These are phyloP conservation scores for Leccinum aurantiacum DNA, from an alignment of 768 basidiomycete genomes.

Conservation along the genomic window DNA sequence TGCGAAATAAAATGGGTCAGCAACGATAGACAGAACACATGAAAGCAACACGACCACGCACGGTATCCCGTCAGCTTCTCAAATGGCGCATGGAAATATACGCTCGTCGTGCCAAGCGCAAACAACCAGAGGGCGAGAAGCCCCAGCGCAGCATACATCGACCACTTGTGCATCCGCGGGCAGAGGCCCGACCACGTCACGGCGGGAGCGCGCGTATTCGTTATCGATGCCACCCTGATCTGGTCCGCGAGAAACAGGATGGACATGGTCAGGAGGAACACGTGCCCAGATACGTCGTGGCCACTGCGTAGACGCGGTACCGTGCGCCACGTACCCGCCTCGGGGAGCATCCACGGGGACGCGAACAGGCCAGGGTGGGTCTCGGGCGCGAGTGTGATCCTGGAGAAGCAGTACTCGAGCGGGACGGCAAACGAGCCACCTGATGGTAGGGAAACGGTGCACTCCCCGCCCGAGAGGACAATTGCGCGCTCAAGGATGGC, in stretches of 20 bases:
- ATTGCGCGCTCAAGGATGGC: conserved; percentile 67
- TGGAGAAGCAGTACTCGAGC: conserved; percentile 53
- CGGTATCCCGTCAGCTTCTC: conserved; percentile 88
- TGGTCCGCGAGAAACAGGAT: conserved; percentile 79
- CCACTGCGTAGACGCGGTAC: conserved; percentile 72
- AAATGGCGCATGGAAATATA: conserved; percentile 87
- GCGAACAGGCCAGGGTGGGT: conserved; percentile 68
- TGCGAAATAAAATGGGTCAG: conserved; percentile 4
- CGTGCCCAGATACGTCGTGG: conserved; percentile 92
- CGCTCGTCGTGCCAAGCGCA: conserved; percentile 74
- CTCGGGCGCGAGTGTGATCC: conserved; percentile 49
- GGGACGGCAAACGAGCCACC: conserved; percentile 57
- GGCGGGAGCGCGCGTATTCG: conserved; percentile 28
- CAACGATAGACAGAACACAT: conserved; percentile 16
- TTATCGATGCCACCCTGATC: conserved; percentile 47
- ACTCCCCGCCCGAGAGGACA: conserved; percentile 70
- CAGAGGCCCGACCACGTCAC: conserved; percentile 30
- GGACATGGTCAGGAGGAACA: conserved; percentile 84
- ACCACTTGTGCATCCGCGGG: conserved; percentile 46
- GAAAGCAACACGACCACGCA: conserved; percentile 41
- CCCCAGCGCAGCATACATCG: conserved; percentile 44
- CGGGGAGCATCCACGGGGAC: conserved; percentile 36
- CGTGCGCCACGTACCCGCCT: conserved; percentile 40
- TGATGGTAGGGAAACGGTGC: conserved; percentile 59
- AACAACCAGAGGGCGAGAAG: conserved; percentile 68